Conservation (phyloP, 202 grass and related monocot species). For the Panicum hallii region DNA sequence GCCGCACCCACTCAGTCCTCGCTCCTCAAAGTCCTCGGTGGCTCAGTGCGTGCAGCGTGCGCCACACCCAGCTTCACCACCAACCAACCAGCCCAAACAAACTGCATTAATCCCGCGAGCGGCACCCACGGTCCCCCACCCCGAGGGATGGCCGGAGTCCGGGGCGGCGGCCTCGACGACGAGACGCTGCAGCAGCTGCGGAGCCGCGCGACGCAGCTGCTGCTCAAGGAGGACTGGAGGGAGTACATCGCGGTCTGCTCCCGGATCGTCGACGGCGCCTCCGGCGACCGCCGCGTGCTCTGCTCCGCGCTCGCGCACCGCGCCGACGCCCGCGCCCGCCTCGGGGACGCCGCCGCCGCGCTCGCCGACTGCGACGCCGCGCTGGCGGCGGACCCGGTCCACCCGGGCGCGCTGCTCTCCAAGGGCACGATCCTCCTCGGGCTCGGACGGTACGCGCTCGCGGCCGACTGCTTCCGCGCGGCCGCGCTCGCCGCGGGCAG, state of each 20-base stretch:
- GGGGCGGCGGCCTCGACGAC: constrained; percentile 51
- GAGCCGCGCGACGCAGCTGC: constrained; percentile 72
- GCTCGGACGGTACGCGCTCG: constrained; percentile 55
- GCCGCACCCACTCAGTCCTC: not conserved
- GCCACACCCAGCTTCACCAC: constrained; percentile 2
- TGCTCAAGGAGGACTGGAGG: constrained; percentile 85
- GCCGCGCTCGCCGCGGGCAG: constrained; percentile 37
- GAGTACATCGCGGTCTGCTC: constrained; percentile 79
- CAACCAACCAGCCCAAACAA: constrained; percentile 28
- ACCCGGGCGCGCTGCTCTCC: constrained; percentile 64
- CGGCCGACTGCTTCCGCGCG: constrained; percentile 63
- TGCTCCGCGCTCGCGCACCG: constrained; percentile 68
- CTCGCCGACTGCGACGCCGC: constrained; percentile 71
- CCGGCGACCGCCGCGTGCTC: constrained; percentile 52
- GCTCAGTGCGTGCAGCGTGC: no score
- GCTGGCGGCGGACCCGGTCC: constrained; percentile 61
- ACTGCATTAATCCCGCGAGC: constrained; percentile 3
- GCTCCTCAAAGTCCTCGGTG: no score
- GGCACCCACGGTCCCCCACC: not conserved
- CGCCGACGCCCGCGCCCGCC: constrained; percentile 71
- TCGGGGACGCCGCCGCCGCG: constrained; percentile 53
- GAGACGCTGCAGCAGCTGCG: constrained; percentile 77
- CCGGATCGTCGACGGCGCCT: constrained; percentile 55
- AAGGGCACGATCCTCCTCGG: constrained; percentile 77
- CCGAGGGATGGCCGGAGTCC: constrained; percentile 20